These are phyloP conservation scores for Mortierella sp. DNA, from an alignment of 371 early-diverging fungal species.

Conservation along the genomic window DNA sequence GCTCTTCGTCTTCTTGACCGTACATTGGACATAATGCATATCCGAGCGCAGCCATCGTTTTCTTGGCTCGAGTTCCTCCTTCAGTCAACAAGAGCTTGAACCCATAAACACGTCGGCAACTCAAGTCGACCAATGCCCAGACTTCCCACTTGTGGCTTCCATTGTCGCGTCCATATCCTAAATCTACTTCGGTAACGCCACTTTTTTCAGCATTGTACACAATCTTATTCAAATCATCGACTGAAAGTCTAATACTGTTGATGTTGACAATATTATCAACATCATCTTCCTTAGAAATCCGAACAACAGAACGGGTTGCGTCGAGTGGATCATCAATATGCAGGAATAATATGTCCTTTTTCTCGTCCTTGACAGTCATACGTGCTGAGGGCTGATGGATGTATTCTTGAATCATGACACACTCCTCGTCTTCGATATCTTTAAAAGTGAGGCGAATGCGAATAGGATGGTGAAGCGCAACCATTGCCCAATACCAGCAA, in stretches of 20 bases:
- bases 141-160: constrained; percentile 29
- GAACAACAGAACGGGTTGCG: constrained; percentile 11
- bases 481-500: constrained; percentile 54
- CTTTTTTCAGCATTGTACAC: constrained; percentile 44
- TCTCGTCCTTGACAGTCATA: constrained; percentile 29
- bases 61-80: constrained; percentile 11
- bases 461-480: constrained; percentile 53
- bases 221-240: constrained; percentile 40
- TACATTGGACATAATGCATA: constrained; percentile 48
- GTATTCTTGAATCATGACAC: constrained; percentile 53
- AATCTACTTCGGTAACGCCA: constrained; percentile 38
- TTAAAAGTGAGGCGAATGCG: constrained; percentile 55
- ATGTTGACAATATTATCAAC: constrained; percentile 21
- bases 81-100: constrained; percentile 34
- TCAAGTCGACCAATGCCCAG: constrained; percentile 51
- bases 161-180: constrained; percentile 23
- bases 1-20: constrained; percentile 11
- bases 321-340: constrained; percentile 49
- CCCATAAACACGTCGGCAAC: constrained; percentile 47
- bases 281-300: constrained; percentile 13
- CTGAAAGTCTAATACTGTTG: constrained; percentile 12
- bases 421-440: constrained; percentile 57
- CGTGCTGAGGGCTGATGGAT: constrained; percentile 40
- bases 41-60: constrained; percentile 30
- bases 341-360: constrained; percentile 51